Conservation (phyloP, 345 rosid species). For the Pugionium cornutum region DNA sequence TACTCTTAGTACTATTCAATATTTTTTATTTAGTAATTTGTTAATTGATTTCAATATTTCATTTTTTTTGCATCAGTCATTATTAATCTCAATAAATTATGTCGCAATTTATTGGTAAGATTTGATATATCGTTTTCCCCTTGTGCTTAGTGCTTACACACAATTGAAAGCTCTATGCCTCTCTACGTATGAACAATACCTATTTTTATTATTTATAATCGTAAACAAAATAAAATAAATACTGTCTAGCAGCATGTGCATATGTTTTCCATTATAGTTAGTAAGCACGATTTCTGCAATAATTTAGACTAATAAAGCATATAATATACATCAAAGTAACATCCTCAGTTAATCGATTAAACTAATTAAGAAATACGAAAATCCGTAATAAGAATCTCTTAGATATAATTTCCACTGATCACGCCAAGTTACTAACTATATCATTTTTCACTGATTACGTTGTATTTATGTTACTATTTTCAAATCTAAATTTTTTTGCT, state of each 20-base stretch:
- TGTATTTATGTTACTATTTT: too few species aligned
- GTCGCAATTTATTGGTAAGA: constrained; percentile 34
- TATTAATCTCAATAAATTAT: constrained; percentile 25
- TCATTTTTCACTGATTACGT: too few species aligned
- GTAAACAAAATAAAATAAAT: constrained; percentile 1
- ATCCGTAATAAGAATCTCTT: too few species aligned
- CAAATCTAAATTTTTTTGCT: too few species aligned
- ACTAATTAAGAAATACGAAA: neutral
- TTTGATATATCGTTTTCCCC: constrained; percentile 37
- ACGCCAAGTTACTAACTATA: too few species aligned
- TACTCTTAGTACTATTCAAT: neutral
- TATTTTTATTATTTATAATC: neutral
- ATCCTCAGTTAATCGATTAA: constrained; percentile 31
- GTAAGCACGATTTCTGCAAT: constrained; percentile 40
- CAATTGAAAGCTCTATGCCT: constrained; percentile 38
- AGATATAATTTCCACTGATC: too few species aligned
- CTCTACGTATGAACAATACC: constrained; percentile 31
- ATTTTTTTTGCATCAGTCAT: constrained; percentile 10
- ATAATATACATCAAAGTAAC: constrained; percentile 15
- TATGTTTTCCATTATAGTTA: constrained; percentile 36
- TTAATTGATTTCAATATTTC: neutral
- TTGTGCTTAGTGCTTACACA: constrained; percentile 1
- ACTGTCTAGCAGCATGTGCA: constrained; percentile 41
- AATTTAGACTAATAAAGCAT: constrained; percentile 30
- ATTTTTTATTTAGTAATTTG: too few species aligned